These are phyloP conservation scores for Talaromyces islandicus DNA, from an alignment of 2,329 filamentous ascomycete genomes.

Conservation along the genomic window DNA sequence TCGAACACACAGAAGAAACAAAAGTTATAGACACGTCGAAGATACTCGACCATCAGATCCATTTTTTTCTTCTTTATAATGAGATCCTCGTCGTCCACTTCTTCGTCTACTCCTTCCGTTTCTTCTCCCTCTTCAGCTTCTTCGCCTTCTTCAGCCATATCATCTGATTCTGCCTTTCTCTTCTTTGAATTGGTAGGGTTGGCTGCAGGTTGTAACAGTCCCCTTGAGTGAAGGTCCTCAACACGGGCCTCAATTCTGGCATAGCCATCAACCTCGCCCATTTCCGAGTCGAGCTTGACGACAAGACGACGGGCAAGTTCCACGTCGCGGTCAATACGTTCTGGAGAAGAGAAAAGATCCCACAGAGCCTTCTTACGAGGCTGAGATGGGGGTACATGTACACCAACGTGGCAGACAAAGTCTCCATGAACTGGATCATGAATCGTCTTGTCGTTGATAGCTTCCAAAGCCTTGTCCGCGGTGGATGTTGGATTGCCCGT, in stretches of 20 bases:
- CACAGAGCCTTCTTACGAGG: conserved; percentile 92
- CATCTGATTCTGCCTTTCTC: conserved; percentile 47
- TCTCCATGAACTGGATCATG: conserved; percentile 90
- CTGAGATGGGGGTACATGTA: conserved; percentile 81
- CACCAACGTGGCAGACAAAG: conserved; percentile 94
- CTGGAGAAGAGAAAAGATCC: conserved; percentile 92
- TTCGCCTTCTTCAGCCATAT: conserved; percentile 28
- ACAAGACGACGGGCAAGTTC: conserved; percentile 76
- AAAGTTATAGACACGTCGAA: conserved; percentile 95
- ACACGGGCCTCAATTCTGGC: conserved; percentile 81
- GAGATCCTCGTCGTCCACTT: conserved; percentile 83
- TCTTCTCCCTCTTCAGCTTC: conserved; percentile 78
- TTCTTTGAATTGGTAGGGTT: conserved; percentile 42
- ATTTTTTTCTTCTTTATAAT: conserved; percentile 93
- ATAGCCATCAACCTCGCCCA: conserved; percentile 71
- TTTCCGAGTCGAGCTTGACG: conserved; percentile 76
- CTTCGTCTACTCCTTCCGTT: conserved; percentile 61
- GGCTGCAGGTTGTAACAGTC: conserved; percentile 61
- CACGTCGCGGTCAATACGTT: conserved; percentile 87
- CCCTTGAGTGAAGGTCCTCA: conserved; percentile 69
- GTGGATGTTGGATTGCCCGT: conserved; percentile 38
- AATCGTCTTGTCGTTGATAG: conserved; percentile 96
- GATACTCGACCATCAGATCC: conserved; percentile 90
- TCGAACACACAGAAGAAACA: conserved; percentile 99
- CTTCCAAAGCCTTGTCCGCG: conserved; percentile 81